Conservation (phyloP, 495 filamentous ascomycete species). For the Talaromyces trachyspermus region DNA sequence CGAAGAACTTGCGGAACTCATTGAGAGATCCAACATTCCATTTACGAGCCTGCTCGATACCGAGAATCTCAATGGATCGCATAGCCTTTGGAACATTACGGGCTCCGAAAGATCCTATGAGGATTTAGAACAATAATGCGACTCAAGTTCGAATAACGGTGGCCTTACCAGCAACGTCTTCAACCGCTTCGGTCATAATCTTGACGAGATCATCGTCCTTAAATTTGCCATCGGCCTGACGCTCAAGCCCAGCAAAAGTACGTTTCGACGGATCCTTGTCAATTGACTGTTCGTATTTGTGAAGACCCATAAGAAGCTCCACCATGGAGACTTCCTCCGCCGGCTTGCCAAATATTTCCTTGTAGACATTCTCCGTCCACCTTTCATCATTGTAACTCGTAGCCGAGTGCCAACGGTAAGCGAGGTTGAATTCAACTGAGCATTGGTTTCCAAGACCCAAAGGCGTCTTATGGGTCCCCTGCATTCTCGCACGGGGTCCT, state of each 20-base stretch:
- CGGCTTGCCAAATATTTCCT: slow-evolving; percentile 47
- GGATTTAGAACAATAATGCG: too few relatives aligned
- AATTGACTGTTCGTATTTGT: slow-evolving; percentile 42
- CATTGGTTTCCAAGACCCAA: slow-evolving; percentile 64
- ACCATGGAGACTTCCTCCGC: slow-evolving; percentile 43
- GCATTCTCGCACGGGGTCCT: slow-evolving; percentile 41
- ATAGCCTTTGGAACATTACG: slow-evolving; percentile 53
- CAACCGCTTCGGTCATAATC: slow-evolving; percentile 50
- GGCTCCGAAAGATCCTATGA: slow-evolving; percentile 46
- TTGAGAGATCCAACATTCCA: slow-evolving; percentile 57
- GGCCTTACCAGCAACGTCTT: slow-evolving; percentile 47
- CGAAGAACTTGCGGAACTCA: slow-evolving; percentile 57
- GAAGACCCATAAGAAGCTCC: slow-evolving; percentile 47
- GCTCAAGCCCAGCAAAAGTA: slow-evolving; percentile 49
- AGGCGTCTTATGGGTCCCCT: slow-evolving; percentile 48
- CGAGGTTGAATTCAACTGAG: slow-evolving; percentile 64
- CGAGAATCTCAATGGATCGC: slow-evolving; percentile 51
- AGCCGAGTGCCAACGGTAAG: slow-evolving; percentile 66
- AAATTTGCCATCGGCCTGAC: slow-evolving; percentile 49
- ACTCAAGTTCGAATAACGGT: too few relatives aligned
- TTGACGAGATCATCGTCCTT: slow-evolving; percentile 56
- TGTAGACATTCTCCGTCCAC: slow-evolving; percentile 56
- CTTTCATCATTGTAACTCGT: slow-evolving; percentile 56
- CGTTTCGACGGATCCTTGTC: slow-evolving; percentile 47
- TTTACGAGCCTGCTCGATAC: slow-evolving; percentile 51